Base-by-base conservation (phyloP, 306 rosid species). In the Prunus persica region DNA sequence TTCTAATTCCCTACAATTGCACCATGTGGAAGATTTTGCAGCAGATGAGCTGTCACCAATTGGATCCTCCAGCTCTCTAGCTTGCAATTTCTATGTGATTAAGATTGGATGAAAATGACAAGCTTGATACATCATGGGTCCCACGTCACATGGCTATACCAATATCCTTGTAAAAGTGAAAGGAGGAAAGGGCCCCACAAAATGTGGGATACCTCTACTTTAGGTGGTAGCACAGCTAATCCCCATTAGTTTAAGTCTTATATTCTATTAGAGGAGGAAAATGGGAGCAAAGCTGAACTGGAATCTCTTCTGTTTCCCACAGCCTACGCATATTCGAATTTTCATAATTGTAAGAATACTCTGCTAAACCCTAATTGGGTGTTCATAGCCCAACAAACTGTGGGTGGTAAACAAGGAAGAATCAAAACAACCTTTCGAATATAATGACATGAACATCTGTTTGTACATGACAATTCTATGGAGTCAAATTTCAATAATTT, bases 81-180 rank as follows among this genome's bases (percentile, higher is more conserved):
- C 76, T 71, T 74, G 72, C 75, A 76, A 67, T 86, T 81, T 86
- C 81, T 57, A 63, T 47, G 81, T 52, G 91, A 91, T 28, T 16
- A 71, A 1, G 88, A 84, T 89, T 19, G 27, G n/a, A 73, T 34
- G 89, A 84, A 60, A 67, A 18, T 50, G 90, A 81, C 90, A 15
- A 11, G 50, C 47, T 86, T 75, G 19, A 76, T 67, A 84, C 77
- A 79, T 2, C 14, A 19, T 0, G 81, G 87, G 88, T 15, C 87
- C 89, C 86, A 79, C 81, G 13, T 84, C 93, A 89, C 96, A 86
- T 91, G 96, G 69, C 78, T 83, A 81, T 70, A 63, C 86, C 82
- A 80, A 69, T 81, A 55, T 73, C 56, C 77, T 41, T 73, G 72
- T 77, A 83, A 82, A 78, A 65, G 57, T 65, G 15, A 24, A 58